A percentile compares a stretch with the other conserved stretches of the same genome.
phyloP scores from a whole-genome alignment of 805 yeast species.

The Ogataea naganishii region DNA sequence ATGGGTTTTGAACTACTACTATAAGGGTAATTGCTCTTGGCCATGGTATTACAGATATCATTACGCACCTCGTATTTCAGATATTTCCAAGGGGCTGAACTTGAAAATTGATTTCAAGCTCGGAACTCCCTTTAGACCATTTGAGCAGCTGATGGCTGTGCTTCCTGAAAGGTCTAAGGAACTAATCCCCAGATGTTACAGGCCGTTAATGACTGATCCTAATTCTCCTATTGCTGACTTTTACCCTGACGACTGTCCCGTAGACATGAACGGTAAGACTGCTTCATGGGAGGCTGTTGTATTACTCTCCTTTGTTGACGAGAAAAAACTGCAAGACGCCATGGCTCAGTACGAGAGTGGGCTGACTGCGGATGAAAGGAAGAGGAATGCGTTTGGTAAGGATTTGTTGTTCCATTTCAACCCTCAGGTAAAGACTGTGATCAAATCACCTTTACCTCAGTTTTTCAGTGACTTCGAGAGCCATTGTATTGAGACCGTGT shows the following conservation, averaged over 20 bases:
- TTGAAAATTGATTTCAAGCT: conserved; percentile 52
- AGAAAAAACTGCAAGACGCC: conserved; percentile 60
- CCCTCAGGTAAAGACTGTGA: conserved; percentile 62
- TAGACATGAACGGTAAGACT: conserved; percentile 90
- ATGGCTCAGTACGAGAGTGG: conserved; percentile 56
- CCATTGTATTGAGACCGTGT: conserved; percentile 62
- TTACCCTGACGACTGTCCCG: conserved; percentile 80
- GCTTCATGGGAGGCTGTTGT: conserved; percentile 99
- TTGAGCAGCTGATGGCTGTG: conserved; percentile 95
- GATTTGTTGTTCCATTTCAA: conserved; percentile 64
- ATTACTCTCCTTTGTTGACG: conserved; percentile 85
- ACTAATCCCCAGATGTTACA: conserved; percentile 69
- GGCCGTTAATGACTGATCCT: conserved; percentile 79
- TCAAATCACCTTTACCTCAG: conserved; percentile 69
- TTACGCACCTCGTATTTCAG: conserved; percentile 92
- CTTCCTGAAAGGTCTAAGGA: conserved; percentile 84
- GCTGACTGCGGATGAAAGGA: conserved; percentile 60
- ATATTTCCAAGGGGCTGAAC: conserved; percentile 64
- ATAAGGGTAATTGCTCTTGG: conserved; percentile 91
- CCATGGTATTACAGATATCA: conserved; percentile 88
- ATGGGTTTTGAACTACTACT: conserved; percentile 92
- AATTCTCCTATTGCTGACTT: conserved; percentile 83
- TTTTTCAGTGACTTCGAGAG: conserved; percentile 73
- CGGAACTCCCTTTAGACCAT: conserved; percentile 82
- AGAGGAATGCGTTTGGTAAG: conserved; percentile 67